Conservation (phyloP, 1,284 basidiomycete genomes). For the Xerocomus nothofagi region DNA sequence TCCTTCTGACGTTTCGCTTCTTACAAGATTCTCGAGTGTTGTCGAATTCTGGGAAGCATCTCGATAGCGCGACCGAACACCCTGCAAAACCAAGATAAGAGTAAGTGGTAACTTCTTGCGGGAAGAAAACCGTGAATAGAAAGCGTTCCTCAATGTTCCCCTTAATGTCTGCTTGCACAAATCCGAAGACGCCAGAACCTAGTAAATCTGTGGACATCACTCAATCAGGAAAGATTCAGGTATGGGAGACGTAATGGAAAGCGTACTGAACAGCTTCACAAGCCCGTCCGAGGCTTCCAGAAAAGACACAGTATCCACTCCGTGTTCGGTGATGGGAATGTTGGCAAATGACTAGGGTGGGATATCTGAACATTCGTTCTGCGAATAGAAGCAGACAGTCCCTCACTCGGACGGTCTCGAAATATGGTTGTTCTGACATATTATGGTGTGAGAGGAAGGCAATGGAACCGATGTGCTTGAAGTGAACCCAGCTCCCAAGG, state of each 20-base stretch:
- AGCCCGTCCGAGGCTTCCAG: conserved; percentile 90
- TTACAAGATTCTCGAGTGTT: conserved; percentile 82
- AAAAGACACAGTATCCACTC: conserved; percentile 84
- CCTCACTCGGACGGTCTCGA: conserved; percentile 75
- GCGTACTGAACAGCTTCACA: conserved; percentile 84
- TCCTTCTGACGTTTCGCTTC: conserved; percentile 58
- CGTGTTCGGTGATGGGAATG: conserved; percentile 72
- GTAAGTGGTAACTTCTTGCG: conserved; percentile 14
- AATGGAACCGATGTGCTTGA: conserved; percentile 3
- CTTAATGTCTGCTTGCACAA: conserved; percentile 89
- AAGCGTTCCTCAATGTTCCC: conserved; percentile 79
- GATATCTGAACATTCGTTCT: conserved; percentile 1
- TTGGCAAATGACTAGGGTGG: conserved; percentile 78
- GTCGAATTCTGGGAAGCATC: conserved; percentile 52
- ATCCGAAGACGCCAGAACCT: conserved; percentile 83
- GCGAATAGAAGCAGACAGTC: not conserved
- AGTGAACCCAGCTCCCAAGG: conserved; percentile 7
- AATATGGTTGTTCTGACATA: conserved; percentile 56
- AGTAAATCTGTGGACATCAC: conserved; percentile 65
- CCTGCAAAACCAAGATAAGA: conserved; percentile 47
- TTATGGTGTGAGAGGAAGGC: conserved; percentile 10
- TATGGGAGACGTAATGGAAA: conserved; percentile 22
- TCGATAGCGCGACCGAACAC: conserved; percentile 74
- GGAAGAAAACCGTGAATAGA: conserved; percentile 14
- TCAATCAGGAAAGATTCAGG: conserved; percentile 14